These are phyloP conservation scores for Neocatenulostroma microsporum DNA, from an alignment of 2,329 filamentous ascomycete species.

Conservation along the genomic window DNA sequence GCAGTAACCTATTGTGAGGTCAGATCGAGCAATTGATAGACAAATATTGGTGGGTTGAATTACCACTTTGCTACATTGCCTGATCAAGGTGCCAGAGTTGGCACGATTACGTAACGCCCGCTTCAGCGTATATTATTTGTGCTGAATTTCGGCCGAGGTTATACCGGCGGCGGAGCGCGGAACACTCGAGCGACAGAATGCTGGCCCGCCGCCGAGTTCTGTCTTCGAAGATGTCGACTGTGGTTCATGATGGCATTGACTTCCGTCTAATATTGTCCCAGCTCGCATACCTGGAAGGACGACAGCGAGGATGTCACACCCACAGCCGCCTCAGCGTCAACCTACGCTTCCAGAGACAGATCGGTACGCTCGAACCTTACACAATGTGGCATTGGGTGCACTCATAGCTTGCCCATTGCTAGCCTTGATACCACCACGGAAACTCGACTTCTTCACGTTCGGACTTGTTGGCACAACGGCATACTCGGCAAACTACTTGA, in stretches of 20 bases:
- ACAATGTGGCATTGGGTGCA: conserved; percentile 42
- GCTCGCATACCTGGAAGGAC: no score
- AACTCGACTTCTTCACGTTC: conserved; percentile 55
- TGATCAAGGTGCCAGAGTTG: not conserved
- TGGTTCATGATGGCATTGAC: not conserved
- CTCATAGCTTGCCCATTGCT: conserved; percentile 49
- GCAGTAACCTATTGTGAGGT: not conserved
- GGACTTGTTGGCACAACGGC: conserved; percentile 43
- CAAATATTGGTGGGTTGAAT: not conserved
- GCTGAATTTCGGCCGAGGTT: not conserved
- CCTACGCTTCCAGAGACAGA: conserved; percentile 20
- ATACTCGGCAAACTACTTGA: conserved; percentile 44
- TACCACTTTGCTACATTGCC: not conserved
- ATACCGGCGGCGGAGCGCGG: no score
- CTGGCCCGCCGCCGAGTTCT: no score
- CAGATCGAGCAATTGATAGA: not conserved
- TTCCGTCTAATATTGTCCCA: not conserved
- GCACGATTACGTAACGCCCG: not conserved
- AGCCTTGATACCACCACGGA: conserved; percentile 51
- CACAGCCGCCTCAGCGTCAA: conserved; percentile 19
- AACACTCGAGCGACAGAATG: no score
- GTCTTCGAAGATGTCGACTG: not conserved
- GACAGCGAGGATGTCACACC: conserved; percentile 21
- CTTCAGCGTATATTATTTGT: not conserved
- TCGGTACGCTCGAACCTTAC: conserved; percentile 28